phyloP scores from a whole-genome alignment of 148 eudicot genomes.

The Persicaria maculosa region DNA sequence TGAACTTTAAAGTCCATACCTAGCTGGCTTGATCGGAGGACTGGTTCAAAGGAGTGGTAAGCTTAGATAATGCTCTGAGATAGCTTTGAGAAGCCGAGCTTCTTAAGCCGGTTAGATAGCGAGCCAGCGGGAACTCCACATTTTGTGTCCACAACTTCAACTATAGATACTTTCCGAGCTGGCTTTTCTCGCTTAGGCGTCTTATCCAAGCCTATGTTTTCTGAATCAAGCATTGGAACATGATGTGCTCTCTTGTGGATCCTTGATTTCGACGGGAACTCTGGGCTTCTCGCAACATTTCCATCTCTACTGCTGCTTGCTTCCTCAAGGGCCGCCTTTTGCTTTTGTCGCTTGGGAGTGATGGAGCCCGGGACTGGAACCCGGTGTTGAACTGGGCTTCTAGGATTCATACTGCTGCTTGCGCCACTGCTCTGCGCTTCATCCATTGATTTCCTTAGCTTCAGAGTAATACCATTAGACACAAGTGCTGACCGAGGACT shows the following conservation, averaged over 20 bases:
- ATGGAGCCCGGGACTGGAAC: constrained; percentile 27
- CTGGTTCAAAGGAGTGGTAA: not conserved
- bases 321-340: constrained; percentile 22
- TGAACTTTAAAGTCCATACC: not conserved
- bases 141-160: constrained; percentile 66
- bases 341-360: constrained; percentile 25
- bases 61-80: constrained; percentile 47
- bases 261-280: constrained; percentile 17
- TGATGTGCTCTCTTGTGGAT: constrained; percentile 29
- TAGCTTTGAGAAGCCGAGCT: constrained; percentile 69
- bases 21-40: not conserved
- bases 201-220: constrained; percentile 47
- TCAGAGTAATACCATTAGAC: constrained; percentile 21
- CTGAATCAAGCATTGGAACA: constrained; percentile 61
- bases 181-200: constrained; percentile 52
- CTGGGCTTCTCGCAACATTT: constrained; percentile 16
- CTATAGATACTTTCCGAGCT: constrained; percentile 42
- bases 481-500: constrained; percentile 13
- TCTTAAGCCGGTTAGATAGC: constrained; percentile 48
- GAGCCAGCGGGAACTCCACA: constrained; percentile 47
- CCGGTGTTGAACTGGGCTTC: constrained; percentile 28
- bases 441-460: constrained; percentile 35
- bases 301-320: constrained; percentile 16
- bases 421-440: constrained; percentile 47
- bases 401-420: constrained; percentile 17